Evolutionary conservation across 495 filamentous ascomycete genomes (phyloP).

Genomic region (Penicillium goetzii): DNA sequence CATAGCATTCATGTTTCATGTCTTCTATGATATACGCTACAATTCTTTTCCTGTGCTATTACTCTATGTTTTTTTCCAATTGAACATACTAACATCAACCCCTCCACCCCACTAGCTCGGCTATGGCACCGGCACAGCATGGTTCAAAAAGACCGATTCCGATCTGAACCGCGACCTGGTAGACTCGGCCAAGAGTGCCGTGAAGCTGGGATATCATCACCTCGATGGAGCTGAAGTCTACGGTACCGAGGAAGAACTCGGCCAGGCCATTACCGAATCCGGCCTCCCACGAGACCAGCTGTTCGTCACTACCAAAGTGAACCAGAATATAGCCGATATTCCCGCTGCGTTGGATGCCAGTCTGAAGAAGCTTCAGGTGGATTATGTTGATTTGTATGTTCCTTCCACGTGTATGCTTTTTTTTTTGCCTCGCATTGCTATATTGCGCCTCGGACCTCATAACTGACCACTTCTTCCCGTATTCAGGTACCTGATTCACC

Average conservation of each 20-base stretch:
- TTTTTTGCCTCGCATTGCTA: not conserved
- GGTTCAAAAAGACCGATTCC: conserved; percentile 56
- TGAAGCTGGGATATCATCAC: conserved; percentile 72
- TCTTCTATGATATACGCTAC: not conserved
- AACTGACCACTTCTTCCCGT: not conserved
- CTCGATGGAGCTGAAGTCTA: conserved; percentile 85
- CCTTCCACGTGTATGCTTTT: too few relatives aligned
- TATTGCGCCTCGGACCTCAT: not conserved
- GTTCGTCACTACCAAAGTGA: conserved; percentile 77
- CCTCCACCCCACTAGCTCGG: conserved; percentile 55
- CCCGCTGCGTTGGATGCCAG: conserved; percentile 68
- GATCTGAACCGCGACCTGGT: conserved; percentile 48
- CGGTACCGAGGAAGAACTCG: conserved; percentile 77
- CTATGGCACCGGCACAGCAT: conserved; percentile 71
- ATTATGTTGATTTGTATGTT: conserved; percentile 76
- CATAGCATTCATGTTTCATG: not conserved
- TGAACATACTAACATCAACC: not conserved
- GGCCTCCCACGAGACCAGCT: conserved; percentile 67
- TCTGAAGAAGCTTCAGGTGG: conserved; percentile 71
- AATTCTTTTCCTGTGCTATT: not conserved
- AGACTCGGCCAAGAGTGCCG: conserved; percentile 65
- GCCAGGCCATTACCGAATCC: conserved; percentile 70
- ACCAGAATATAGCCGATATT: conserved; percentile 61
- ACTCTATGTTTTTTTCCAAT: not conserved
- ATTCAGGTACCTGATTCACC: conserved; percentile 75